These are phyloP conservation scores for Calonectria hongkongensis DNA, from an alignment of 2,329 filamentous ascomycete genomes.

Conservation along the genomic window DNA sequence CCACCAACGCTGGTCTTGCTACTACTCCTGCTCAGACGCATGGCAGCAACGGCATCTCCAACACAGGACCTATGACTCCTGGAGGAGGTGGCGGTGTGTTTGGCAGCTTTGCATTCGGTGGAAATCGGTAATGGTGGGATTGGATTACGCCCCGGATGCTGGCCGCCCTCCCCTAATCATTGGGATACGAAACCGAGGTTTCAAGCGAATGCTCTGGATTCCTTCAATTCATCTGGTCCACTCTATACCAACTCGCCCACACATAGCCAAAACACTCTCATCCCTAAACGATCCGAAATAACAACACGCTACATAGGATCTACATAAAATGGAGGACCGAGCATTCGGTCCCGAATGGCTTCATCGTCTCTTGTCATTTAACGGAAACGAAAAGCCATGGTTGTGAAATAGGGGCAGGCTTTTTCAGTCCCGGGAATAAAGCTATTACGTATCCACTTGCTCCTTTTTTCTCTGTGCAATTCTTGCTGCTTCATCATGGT, in stretches of 20 bases:
- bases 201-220: constrained; percentile 39
- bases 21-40: constrained; percentile 70
- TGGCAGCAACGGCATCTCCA: constrained; percentile 73
- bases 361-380: background rate
- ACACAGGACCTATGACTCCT: constrained; percentile 85
- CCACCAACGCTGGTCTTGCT: constrained; percentile 71
- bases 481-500: constrained; percentile 7
- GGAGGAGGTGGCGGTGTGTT: constrained; percentile 85
- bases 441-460: background rate
- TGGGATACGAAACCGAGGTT: constrained; percentile 31
- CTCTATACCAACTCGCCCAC: constrained; percentile 2
- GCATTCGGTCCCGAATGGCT: background rate
- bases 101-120: constrained; percentile 79
- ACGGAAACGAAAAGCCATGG: background rate
- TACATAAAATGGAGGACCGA: background rate
- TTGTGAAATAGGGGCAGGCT: constrained; percentile 5
- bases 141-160: background rate
- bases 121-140: constrained; percentile 57
- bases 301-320: background rate
- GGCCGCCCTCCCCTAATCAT: constrained; percentile 5
- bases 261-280: background rate
- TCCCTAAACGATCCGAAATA: background rate
- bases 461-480: background rate
- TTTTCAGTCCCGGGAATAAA: background rate
- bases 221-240: constrained; percentile 14